Conservation (phyloP, 352 stramenopile species). For the Phytophthora lateralis region DNA sequence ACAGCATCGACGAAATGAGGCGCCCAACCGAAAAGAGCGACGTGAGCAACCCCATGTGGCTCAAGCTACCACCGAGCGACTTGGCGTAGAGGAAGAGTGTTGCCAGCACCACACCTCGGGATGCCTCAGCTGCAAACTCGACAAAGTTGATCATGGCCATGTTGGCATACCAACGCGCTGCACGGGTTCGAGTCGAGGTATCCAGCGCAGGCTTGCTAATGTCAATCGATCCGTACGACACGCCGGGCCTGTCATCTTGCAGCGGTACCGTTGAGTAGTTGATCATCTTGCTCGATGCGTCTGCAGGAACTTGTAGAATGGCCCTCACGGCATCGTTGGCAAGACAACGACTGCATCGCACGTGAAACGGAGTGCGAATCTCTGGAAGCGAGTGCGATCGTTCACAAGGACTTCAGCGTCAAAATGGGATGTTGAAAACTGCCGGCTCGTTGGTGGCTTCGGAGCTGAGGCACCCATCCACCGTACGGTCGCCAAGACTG, state of each 20-base stretch:
- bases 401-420: background rate
- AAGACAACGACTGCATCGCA: background rate
- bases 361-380: slow-evolving; percentile 19
- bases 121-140: slow-evolving; percentile 75
- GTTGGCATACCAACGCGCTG: slow-evolving; percentile 60
- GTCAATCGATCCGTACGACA: slow-evolving; percentile 25
- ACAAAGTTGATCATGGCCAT: slow-evolving; percentile 83
- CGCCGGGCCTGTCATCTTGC: slow-evolving; percentile 8
- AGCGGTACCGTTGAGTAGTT: slow-evolving; percentile 31
- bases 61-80: slow-evolving; percentile 64
- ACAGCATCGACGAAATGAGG: slow-evolving; percentile 75
- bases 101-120: slow-evolving; percentile 66
- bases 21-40: slow-evolving; percentile 76
- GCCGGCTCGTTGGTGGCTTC: too few relatives aligned
- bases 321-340: background rate
- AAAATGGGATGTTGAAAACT: background rate
- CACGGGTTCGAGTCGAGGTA: slow-evolving; percentile 1
- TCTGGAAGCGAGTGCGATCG: background rate
- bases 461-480: too few relatives aligned
- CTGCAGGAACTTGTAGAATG: slow-evolving; percentile 8
- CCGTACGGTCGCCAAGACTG: background rate
- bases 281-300: slow-evolving; percentile 5
- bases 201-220: slow-evolving; percentile 3
- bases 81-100: slow-evolving; percentile 82
- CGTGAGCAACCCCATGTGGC: slow-evolving; percentile 73